Evolutionary conservation across 2,329 filamentous ascomycete species (phyloP).

Genomic region (Penicillium crustosum): DNA sequence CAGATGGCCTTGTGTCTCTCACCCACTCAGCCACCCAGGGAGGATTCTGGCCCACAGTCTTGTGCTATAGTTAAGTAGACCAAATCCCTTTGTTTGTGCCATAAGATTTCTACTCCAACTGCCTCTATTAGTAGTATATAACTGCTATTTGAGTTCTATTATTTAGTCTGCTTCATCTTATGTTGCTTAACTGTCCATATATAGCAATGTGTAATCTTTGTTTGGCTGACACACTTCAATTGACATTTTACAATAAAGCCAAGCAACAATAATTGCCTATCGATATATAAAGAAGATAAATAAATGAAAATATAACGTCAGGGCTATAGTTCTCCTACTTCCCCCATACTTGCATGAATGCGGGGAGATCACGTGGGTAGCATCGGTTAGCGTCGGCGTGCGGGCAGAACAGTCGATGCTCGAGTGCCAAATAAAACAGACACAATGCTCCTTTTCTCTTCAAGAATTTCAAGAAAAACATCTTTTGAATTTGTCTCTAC

Average conservation of each 20-base stretch:
- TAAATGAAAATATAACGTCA: background rate
- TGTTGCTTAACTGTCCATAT: background rate
- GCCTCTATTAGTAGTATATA: background rate
- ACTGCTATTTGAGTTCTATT: background rate
- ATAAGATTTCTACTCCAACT: background rate
- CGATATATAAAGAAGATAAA: background rate
- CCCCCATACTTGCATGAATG: conserved; percentile 9
- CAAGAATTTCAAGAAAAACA: background rate
- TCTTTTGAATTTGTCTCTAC: background rate
- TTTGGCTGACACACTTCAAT: background rate
- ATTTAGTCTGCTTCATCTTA: background rate
- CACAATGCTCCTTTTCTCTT: conserved; percentile 12
- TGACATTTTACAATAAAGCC: background rate
- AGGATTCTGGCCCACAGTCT: background rate
- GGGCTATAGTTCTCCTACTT: background rate
- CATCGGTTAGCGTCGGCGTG: conserved; percentile 27
- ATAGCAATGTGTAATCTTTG: background rate
- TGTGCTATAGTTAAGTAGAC: background rate
- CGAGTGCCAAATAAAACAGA: conserved; percentile 18
- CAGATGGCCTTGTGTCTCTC: conserved; percentile 1
- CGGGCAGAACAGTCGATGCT: conserved; percentile 8
- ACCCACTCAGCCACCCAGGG: conserved; percentile 2
- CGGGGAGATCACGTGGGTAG: conserved; percentile 26
- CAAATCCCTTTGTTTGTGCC: background rate
- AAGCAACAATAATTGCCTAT: background rate